These are phyloP conservation scores for Plasmodium vivax DNA, from an alignment of 169 alveolate species.

Conservation along the genomic window DNA sequence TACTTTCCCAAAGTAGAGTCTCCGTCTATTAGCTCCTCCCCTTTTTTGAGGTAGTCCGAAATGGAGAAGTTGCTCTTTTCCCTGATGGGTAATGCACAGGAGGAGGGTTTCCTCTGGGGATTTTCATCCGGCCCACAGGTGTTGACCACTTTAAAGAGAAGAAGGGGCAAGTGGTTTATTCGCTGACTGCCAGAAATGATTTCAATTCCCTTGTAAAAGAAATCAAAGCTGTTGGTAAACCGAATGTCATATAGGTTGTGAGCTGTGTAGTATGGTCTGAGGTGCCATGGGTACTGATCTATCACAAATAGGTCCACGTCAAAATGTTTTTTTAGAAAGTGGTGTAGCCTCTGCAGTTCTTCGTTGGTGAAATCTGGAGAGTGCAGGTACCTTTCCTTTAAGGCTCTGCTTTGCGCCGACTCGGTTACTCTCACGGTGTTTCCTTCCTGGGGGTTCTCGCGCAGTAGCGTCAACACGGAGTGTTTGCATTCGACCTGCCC, in stretches of 20 bases:
- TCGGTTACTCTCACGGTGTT: neutral
- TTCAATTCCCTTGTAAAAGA: constrained; percentile 46
- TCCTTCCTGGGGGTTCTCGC: neutral
- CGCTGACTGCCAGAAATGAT: constrained; percentile 61
- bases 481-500: neutral
- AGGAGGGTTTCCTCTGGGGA: neutral
- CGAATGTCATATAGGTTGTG: constrained; percentile 39
- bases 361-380: constrained; percentile 48
- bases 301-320: constrained; percentile 26
- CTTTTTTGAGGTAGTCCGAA: neutral
- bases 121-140: neutral
- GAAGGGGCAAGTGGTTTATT: constrained; percentile 33
- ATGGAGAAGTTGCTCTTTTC: neutral
- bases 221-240: constrained; percentile 58
- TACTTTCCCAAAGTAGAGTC: constrained; percentile 26
- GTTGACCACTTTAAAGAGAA: constrained; percentile 7
- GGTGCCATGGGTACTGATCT: constrained; percentile 33
- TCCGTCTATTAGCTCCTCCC: neutral
- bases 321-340: constrained; percentile 24
- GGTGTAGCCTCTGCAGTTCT: constrained; percentile 8
- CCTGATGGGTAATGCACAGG: neutral
- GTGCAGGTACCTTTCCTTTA: constrained; percentile 25
- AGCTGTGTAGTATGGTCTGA: constrained; percentile 45
- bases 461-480: neutral
- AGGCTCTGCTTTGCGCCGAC: neutral